Conservation (phyloP, 805 yeast species). For the Nakazawaea ambrosiae region DNA sequence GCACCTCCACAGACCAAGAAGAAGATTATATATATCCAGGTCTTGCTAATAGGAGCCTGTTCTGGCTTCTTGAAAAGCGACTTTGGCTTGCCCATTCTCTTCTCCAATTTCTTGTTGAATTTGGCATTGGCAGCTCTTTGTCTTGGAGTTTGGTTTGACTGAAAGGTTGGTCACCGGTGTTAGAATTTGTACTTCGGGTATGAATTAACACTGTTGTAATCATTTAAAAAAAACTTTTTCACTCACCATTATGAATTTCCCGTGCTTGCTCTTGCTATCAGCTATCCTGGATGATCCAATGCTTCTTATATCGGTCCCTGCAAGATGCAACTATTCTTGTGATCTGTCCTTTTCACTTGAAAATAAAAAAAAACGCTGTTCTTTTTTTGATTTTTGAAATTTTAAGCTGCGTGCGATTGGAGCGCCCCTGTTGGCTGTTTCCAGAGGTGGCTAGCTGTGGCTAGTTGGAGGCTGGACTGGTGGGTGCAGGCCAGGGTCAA, state of each 20-base stretch:
- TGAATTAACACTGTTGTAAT: neutral
- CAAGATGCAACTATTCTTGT: no score
- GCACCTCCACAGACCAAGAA: slow-evolving; percentile 83
- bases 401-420: no score
- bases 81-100: slow-evolving; percentile 70
- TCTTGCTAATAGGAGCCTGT: slow-evolving; percentile 48
- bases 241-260: neutral
- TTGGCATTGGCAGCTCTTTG: slow-evolving; percentile 85
- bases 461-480: no score
- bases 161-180: slow-evolving; percentile 31
- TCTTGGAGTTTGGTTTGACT: slow-evolving; percentile 67
- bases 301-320: no score
- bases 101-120: slow-evolving; percentile 67
- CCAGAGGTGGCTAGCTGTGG: no score
- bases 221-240: neutral
- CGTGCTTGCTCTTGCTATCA: no score
- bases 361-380: no score
- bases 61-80: slow-evolving; percentile 25
- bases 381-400: no score
- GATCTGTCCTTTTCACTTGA: no score
- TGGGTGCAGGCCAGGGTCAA: no score
- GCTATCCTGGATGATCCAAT: no score
- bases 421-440: no score
- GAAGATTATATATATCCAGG: slow-evolving; percentile 50
- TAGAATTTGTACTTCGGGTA: neutral